Evolutionary conservation across 2,329 filamentous ascomycete species (phyloP), one percentile per base, ranked within the genome.

Genomic region (Pyrenophora tritici-repentis): DNA sequence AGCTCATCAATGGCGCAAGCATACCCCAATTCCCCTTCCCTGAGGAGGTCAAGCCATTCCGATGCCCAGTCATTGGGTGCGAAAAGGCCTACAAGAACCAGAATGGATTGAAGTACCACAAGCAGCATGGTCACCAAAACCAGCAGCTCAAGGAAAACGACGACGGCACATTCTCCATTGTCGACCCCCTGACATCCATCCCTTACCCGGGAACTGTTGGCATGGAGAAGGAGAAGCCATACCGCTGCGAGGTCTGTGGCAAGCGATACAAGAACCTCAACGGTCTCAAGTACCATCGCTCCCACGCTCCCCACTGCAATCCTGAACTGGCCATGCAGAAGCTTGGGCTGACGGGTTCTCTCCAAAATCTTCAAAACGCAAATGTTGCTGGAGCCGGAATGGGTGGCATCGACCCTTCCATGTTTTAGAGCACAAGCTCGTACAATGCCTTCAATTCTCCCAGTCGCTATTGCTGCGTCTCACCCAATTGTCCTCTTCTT

Each of bases 171-270:
- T 97, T 96, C 72, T 97, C 93, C 0, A 99, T 99, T 61, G 93
- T 99, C 43, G 96, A 99, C 65, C 94, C 94, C 0, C 90, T 96
- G 69, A 97, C 94, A 0, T 94, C 90, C 22, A 85, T 91, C 1
- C 94, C 94, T 0, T 99, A 97, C 61, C 94, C 94, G 0, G 94
- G 94, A 26, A 97, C 94, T 1, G 80, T 96, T 31, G 94, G 94
- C n/a, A 99, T 99, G 94, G 94, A 99, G 77, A 99, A 97, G 74
- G 93, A 97, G 79, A 99, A 99, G 79, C 94, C 94, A 2, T 97
- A 97, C 73, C 92, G 92, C 70, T 99, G 94, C 74, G 92, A 97
- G 60, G 88, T 91, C 9, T 99, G 94, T 71, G 92, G 93, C 66
- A 99, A 99, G 80, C 89, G 94, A 44, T 99, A 99, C 79, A 99